Evolutionary conservation across 192 early-diverging fungal genomes (phyloP), one percentile per base, ranked within the genome.

Genomic region (Podila horticola): DNA sequence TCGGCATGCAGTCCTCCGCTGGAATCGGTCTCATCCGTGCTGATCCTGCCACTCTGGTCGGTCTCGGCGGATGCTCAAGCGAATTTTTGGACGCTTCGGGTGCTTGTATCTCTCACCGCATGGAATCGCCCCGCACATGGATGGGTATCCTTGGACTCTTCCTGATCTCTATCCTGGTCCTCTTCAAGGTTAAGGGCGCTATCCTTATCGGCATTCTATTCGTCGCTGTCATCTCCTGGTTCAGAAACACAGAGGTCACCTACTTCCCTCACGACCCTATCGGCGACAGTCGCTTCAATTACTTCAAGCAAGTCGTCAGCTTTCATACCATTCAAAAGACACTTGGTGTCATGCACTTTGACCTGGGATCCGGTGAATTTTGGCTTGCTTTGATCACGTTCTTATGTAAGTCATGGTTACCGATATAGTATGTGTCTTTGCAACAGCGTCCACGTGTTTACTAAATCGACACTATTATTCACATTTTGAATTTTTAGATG

Each of bases 331-430:
- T 93, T 76, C 65, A 89, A 60, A 67, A 81, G 67, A 92, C 88
- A 8, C 82, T 87, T 50, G 90, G 84, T 1, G 71, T 74, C 68
- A 89, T 92, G 76, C 77, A 91, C 70, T 95, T 93, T 74, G 83
- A 92, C 63, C 60, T 91, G 30, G 69, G 84, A 5, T 82, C 84
- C 41, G 88, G 89, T 45, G 87, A 92, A 30, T 75, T 94, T 48
- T 95, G 93, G 92, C 86, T 93, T 31, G 92, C 93, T 12, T 85
- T 95, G 45, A 90, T 95, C 50, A 95, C 91, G 1, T 94, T 95
- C 75, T 81, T 95, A n/a, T 94, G 41, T 45, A 17, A 0, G 41
- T 36, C 9, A 10, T 36, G 9, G 8, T 11, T 1, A 36, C 11
- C 34, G 34, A 10, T 36, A 1, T 1, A 36, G 9, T 1, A 36